Evolutionary conservation across 2,329 filamentous ascomycete species (phyloP), one percentile per base, ranked within the genome.

Genomic region (Aspergillus sp.): DNA sequence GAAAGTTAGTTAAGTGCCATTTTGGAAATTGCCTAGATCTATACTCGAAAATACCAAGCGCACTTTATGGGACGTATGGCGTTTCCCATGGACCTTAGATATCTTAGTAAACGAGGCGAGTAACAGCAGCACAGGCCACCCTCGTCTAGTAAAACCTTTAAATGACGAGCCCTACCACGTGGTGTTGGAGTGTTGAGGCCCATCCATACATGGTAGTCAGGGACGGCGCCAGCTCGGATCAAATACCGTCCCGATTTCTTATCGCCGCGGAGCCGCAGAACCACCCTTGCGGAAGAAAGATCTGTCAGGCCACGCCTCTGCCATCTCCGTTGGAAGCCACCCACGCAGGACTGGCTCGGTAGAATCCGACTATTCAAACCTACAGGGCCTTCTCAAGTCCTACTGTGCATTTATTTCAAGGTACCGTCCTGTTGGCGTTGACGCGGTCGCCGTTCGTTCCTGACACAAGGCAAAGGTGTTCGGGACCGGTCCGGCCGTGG

Each of bases 231-330:
- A 7, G 21, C 44, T 53, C 55, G 59, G 57, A 62, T 62, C 60
- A 62, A 62, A 57, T 58, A 52, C 54, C 56, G 47, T 56, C 55
- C 59, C 61, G 61, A 54, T 31, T 54, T 54, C 60, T 63, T 62
- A 58, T 62, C 61, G 55, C 57, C 46, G 45, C 25, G 48, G 56
- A 60, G 55, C 57, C 46, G 44, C 40, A 44, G 55, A 54, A 38
- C 43, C 51, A 56, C 53, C 53, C 50, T 55, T 51, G 54, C 51
- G 43, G 36, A 53, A 58, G 58, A 57, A 56, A 56, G 50, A 55
- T 57, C 52, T 56, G 46, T 53, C 42, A 23, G 19, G 17, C 34
- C 25, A 32, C 25, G 23, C 38, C 31, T 14, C 42, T 45, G 40
- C 21, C n/a, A 34, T 17, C 14, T 45, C 41, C 11, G 25, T 29